Conservation (phyloP, 768 basidiomycete species). For the Lentinus brumalis region DNA sequence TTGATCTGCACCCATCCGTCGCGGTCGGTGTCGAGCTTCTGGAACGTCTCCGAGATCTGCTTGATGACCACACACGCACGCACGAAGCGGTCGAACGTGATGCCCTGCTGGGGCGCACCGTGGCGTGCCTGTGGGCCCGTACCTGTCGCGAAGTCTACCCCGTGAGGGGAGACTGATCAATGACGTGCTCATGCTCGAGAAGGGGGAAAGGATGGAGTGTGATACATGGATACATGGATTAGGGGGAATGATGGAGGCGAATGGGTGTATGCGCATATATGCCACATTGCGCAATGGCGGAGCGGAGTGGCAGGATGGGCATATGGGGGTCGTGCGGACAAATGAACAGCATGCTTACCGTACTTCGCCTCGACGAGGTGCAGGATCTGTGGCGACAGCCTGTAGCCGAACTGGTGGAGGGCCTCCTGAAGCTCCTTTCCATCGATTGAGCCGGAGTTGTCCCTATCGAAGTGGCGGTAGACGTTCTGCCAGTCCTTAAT, state of each 20-base stretch:
- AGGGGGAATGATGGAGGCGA: background rate
- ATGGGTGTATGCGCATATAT: background rate
- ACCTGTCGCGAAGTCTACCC: conserved; percentile 60
- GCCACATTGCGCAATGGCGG: background rate
- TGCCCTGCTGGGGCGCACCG: conserved; percentile 50
- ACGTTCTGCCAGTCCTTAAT: conserved; percentile 89
- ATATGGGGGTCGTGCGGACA: background rate
- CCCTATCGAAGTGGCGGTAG: conserved; percentile 83
- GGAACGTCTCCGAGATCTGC: conserved; percentile 74
- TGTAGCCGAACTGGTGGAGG: conserved; percentile 76
- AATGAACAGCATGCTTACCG: conserved; percentile 45
- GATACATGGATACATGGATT: background rate
- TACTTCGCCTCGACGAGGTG: conserved; percentile 77
- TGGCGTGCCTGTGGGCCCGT: conserved; percentile 30
- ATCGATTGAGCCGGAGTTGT: conserved; percentile 81
- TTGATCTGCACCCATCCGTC: conserved; percentile 71
- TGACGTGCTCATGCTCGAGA: background rate
- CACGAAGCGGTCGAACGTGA: conserved; percentile 86
- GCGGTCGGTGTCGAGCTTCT: conserved; percentile 62
- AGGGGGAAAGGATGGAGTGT: background rate
- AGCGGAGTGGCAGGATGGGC: background rate
- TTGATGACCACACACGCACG: conserved; percentile 83
- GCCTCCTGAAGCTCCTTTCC: conserved; percentile 66
- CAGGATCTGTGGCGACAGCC: conserved; percentile 67
- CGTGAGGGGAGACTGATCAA: conserved; percentile 35